Percentiles rank a stretch among this genome's conserved stretches.
Evolutionary conservation across 2,329 filamentous ascomycete species (phyloP).

Genomic region (Lithohypha guttulata): DNA sequence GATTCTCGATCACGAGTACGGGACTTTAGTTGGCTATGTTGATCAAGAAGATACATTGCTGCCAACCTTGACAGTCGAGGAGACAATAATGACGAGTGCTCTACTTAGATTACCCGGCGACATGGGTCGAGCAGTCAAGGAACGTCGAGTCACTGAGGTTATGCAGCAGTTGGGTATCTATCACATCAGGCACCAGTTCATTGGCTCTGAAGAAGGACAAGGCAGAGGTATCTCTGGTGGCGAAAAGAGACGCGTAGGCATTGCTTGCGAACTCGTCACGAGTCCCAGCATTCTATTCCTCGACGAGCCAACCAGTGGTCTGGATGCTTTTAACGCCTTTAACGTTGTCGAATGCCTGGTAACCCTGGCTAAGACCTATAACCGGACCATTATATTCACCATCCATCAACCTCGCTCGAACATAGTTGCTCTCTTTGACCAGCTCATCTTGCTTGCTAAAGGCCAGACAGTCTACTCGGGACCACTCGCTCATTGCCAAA

Average conservation of each 20-base stretch:
- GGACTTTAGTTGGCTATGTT: slow-evolving; percentile 87
- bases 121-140: slow-evolving; percentile 80
- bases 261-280: slow-evolving; percentile 94
- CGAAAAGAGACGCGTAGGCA: slow-evolving; percentile 90
- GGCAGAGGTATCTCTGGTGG: slow-evolving; percentile 93
- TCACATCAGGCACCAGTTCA: slow-evolving; percentile 86
- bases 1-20: slow-evolving; percentile 72
- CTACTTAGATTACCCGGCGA: slow-evolving; percentile 81
- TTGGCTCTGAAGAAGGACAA: slow-evolving; percentile 89
- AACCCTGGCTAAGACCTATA: slow-evolving; percentile 88
- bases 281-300: slow-evolving; percentile 95
- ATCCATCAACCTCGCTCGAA: slow-evolving; percentile 98
- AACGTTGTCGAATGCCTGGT: slow-evolving; percentile 96
- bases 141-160: slow-evolving; percentile 82
- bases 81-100: slow-evolving; percentile 92
- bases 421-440: slow-evolving; percentile 93
- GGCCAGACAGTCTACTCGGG: slow-evolving; percentile 90
- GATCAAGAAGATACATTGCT: slow-evolving; percentile 98
- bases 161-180: slow-evolving; percentile 92
- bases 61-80: slow-evolving; percentile 89
- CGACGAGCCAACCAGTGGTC: slow-evolving; percentile 90
- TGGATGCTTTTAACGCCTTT: slow-evolving; percentile 95
- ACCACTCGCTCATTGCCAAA: slow-evolving; percentile 75
- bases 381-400: slow-evolving; percentile 93
- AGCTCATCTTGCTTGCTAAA: slow-evolving; percentile 79